These are phyloP conservation scores for Mycosarcoma maydis DNA, from an alignment of 1,284 basidiomycete species.

Conservation along the genomic window DNA sequence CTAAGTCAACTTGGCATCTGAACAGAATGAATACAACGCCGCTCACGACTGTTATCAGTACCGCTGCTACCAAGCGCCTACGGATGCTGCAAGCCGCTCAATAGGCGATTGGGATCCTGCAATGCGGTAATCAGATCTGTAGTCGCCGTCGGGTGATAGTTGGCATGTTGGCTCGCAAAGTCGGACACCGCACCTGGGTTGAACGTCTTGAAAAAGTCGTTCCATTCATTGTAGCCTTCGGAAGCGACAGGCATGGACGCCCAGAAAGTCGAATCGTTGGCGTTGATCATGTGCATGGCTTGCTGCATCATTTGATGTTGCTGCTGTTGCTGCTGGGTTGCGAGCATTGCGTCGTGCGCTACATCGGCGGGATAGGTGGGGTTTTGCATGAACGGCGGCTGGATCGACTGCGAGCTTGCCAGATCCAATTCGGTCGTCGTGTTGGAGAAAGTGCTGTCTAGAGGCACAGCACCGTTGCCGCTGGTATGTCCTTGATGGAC, in stretches of 20 bases:
- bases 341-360: conserved; percentile 5
- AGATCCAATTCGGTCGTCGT: not conserved
- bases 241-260: conserved; percentile 41
- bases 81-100: conserved; percentile 15
- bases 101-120: conserved; percentile 39
- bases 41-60: not conserved
- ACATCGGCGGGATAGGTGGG: not conserved
- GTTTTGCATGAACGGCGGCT: conserved; percentile 1
- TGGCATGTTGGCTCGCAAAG: conserved; percentile 2
- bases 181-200: conserved; percentile 8
- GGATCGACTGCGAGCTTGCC: not conserved
- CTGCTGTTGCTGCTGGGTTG: not conserved
- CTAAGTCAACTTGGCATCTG: no score
- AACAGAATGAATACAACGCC: no score
- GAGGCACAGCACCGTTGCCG: not conserved
- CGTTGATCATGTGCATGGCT: conserved; percentile 21
- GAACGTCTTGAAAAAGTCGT: conserved; percentile 36
- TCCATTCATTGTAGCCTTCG: conserved; percentile 35
- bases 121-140: conserved; percentile 39
- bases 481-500: not conserved
- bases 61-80: no score
- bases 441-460: not conserved
- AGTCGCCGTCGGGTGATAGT: conserved; percentile 34
- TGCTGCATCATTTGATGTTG: conserved; percentile 16
- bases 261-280: conserved; percentile 38